Evolutionary conservation across 2,329 filamentous ascomycete genomes (phyloP).

Genomic region (Mycosphaerella sp.): DNA sequence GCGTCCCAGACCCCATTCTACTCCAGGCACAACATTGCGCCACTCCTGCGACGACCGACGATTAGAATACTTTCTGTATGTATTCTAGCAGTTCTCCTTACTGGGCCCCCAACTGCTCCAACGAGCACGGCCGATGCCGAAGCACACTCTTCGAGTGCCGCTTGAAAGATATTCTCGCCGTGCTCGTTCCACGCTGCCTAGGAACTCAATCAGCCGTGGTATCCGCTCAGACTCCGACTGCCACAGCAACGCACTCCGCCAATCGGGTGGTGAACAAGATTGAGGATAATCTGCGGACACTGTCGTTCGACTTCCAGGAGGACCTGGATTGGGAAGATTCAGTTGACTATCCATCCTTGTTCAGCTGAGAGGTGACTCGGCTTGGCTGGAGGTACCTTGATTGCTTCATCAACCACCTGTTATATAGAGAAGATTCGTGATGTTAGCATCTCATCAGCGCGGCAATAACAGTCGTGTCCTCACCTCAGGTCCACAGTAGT

Average conservation of each 20-base stretch:
- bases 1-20: background rate
- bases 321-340: too few species aligned
- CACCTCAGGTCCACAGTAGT: background rate
- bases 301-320: background rate
- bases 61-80: too few species aligned
- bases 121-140: background rate
- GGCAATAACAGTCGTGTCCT: background rate
- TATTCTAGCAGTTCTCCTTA: background rate
- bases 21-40: background rate
- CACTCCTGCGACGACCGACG: background rate
- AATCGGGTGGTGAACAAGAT: background rate
- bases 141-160: background rate
- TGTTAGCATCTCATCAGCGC: too few species aligned
- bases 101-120: background rate
- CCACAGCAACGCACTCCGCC: background rate
- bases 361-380: too few species aligned
- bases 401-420: background rate
- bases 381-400: background rate
- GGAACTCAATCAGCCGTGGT: background rate
- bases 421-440: background rate
- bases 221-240: background rate
- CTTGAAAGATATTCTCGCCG: background rate
- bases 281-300: background rate
- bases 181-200: background rate
- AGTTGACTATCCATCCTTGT: too few species aligned